phyloP scores from a whole-genome alignment of 495 filamentous ascomycete species.

The Bombardia bombarda region DNA sequence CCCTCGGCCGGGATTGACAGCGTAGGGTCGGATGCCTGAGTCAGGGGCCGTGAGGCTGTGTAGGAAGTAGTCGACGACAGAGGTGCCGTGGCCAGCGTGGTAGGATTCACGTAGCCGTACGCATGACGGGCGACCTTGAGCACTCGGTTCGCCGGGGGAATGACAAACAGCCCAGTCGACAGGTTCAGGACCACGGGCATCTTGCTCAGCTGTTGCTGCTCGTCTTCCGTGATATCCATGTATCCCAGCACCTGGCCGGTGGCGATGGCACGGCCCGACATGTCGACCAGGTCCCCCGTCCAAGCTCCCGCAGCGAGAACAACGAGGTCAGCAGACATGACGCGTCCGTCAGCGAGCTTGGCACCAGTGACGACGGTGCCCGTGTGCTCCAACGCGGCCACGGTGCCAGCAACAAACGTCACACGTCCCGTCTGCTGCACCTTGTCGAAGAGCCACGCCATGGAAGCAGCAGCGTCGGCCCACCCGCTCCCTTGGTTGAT shows the following conservation, averaged over 20 bases:
- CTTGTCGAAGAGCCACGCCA: slow-evolving; percentile 49
- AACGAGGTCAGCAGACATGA: slow-evolving; percentile 59
- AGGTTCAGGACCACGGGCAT: slow-evolving; percentile 77
- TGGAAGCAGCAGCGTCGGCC: slow-evolving; percentile 71
- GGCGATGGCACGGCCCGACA: slow-evolving; percentile 64
- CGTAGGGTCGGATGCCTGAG: slow-evolving; percentile 21
- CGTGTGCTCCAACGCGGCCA: slow-evolving; percentile 43
- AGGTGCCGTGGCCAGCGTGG: slow-evolving; percentile 31
- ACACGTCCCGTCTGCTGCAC: slow-evolving; percentile 54
- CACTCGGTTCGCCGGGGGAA: slow-evolving; percentile 61
- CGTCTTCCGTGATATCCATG: slow-evolving; percentile 57
- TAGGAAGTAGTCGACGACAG: slow-evolving; percentile 25
- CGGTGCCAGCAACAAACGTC: slow-evolving; percentile 54
- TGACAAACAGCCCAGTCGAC: slow-evolving; percentile 71
- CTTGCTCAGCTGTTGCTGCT: slow-evolving; percentile 52
- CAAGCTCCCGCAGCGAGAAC: slow-evolving; percentile 83
- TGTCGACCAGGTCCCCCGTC: slow-evolving; percentile 67
- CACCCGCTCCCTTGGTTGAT: slow-evolving; percentile 74
- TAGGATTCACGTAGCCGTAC: slow-evolving; percentile 73
- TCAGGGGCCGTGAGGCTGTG: slow-evolving; percentile 14
- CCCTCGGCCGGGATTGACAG: slow-evolving; percentile 51
- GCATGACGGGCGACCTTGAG: slow-evolving; percentile 79
- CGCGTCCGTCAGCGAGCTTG: slow-evolving; percentile 40
- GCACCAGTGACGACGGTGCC: slow-evolving; percentile 42
- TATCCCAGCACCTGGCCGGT: slow-evolving; percentile 80